Percentiles rank a stretch among this genome's conserved stretches.
phyloP scores from a whole-genome alignment of 192 early-diverging fungal genomes.

The Podila epicladia region DNA sequence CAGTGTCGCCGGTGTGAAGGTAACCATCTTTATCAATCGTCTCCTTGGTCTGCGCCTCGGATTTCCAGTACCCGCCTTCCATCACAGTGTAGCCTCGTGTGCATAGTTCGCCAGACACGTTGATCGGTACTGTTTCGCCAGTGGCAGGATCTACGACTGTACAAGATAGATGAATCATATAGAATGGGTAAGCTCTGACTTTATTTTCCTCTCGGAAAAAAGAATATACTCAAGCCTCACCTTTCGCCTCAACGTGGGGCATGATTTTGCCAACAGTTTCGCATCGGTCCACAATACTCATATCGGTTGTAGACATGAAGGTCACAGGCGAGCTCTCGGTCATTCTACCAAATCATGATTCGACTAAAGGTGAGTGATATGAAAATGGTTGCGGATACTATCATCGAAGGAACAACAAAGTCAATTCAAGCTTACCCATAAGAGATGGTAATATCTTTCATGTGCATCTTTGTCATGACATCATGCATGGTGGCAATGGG shows the following conservation, averaged over 20 bases:
- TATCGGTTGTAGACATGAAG: constrained; percentile 47
- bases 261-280: constrained; percentile 56
- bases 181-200: neutral
- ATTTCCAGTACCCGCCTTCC: constrained; percentile 59
- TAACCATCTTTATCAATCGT: constrained; percentile 52
- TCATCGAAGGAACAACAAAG: neutral
- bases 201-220: neutral
- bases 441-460: constrained; percentile 53
- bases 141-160: constrained; percentile 54
- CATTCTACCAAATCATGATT: constrained; percentile 4
- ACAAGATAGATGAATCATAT: neutral
- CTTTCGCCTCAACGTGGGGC: constrained; percentile 59
- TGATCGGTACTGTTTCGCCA: constrained; percentile 45
- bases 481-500: constrained; percentile 60
- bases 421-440: constrained; percentile 9
- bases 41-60: constrained; percentile 49
- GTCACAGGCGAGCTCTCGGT: constrained; percentile 58
- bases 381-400: neutral
- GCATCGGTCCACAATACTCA: constrained; percentile 35
- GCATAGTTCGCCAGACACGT: constrained; percentile 53
- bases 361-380: neutral
- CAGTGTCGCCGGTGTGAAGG: constrained; percentile 62
- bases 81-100: constrained; percentile 55
- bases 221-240: neutral
- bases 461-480: constrained; percentile 54